A percentile compares a stretch with the other conserved stretches of the same genome.
Conservation (phyloP, 2,329 filamentous ascomycete species). For the Aureobasidium lini region DNA sequence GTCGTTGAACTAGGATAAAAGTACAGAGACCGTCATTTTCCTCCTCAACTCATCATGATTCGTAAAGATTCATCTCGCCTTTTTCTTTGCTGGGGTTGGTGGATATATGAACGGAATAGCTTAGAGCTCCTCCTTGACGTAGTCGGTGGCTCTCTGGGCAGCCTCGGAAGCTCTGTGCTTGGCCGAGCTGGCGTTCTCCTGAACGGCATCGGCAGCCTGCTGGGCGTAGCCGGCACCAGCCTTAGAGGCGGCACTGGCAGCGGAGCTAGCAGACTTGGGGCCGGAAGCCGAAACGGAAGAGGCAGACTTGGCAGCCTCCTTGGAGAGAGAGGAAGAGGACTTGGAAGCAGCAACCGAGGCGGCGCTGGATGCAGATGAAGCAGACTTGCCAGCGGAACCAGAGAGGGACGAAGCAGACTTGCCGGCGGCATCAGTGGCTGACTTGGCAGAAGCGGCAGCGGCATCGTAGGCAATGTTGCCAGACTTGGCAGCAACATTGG, state of each 20-base stretch:
- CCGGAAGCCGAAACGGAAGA: conserved; percentile 17
- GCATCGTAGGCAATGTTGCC: conserved; percentile 27
- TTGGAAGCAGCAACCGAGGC: conserved; percentile 21
- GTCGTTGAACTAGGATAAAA: conserved; percentile 6
- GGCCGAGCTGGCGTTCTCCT: conserved; percentile 27
- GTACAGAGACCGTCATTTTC: conserved; percentile 1
- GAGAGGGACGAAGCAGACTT: conserved; percentile 29
- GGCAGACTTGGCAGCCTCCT: conserved; percentile 26
- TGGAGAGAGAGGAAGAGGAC: conserved; percentile 27
- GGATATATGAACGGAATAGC: not conserved
- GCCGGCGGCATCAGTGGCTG: conserved; percentile 49
- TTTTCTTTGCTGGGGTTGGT: not conserved
- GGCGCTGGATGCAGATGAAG: conserved; percentile 18
- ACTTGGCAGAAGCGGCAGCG: conserved; percentile 31
- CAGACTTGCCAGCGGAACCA: conserved; percentile 22
- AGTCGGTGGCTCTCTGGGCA: conserved; percentile 27
- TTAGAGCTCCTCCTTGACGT: conserved; percentile 41
- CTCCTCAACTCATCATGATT: conserved; percentile 11
- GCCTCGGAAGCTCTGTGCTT: conserved; percentile 24
- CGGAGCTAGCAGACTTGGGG: conserved; percentile 17
- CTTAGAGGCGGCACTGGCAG: conserved; percentile 18
- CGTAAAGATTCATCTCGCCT: conserved; percentile 9
- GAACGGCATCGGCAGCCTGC: conserved; percentile 24
- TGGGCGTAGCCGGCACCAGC: conserved; percentile 22
- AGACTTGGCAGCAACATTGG: conserved; percentile 51